Percentiles rank a stretch among this genome's conserved stretches.
Evolutionary conservation across 768 basidiomycete genomes (phyloP).

Genomic region (Lyophyllum decastes): DNA sequence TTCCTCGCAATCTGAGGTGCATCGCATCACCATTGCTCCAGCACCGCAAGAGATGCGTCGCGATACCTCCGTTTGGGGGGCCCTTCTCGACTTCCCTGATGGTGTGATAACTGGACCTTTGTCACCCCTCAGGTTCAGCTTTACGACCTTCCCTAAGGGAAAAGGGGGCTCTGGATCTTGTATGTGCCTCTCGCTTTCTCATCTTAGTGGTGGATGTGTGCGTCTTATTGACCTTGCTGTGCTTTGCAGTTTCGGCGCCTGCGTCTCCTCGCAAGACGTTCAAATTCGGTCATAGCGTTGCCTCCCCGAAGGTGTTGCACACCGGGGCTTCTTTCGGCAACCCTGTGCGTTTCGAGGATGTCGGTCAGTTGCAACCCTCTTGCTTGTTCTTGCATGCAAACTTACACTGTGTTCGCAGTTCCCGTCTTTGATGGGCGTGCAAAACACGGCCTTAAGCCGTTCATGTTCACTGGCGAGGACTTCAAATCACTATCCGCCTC

Average conservation of each 20-base stretch:
- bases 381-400: not conserved
- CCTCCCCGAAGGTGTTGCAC: not conserved
- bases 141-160: not conserved
- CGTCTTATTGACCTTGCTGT: not conserved
- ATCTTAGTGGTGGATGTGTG: not conserved
- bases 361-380: not conserved
- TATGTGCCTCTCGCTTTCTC: not conserved
- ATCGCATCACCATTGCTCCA: not conserved
- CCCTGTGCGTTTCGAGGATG: not conserved
- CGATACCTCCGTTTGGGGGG: constrained; percentile 7
- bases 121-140: not conserved
- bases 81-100: constrained; percentile 3
- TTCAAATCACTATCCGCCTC: not conserved
- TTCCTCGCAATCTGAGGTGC: not conserved
- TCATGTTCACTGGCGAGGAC: constrained; percentile 1
- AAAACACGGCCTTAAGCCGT: not conserved
- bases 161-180: not conserved
- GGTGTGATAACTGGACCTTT: not conserved
- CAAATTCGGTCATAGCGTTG: not conserved
- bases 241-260: not conserved
- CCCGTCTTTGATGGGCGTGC: constrained; percentile 12
- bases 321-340: not conserved
- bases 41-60: constrained; percentile 7
- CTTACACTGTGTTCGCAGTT: not conserved
- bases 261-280: not conserved